A percentile compares a stretch with the other conserved stretches of the same genome.
These are phyloP conservation scores for Oryza australiensis DNA, from an alignment of 176 grass and related monocot species.

Conservation along the genomic window DNA sequence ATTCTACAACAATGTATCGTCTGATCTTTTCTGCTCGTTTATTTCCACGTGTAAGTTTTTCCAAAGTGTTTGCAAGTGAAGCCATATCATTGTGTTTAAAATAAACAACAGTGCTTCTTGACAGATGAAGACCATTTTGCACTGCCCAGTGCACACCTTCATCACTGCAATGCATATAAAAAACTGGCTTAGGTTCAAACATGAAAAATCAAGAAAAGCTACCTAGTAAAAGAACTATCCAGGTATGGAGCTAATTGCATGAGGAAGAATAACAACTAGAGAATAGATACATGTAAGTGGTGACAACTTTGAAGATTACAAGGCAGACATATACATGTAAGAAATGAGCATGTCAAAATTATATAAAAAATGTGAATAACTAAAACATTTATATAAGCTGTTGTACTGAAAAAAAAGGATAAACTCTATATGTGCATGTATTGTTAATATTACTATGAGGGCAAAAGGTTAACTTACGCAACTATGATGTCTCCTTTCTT, in stretches of 20 bases:
- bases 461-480: constrained; percentile 61
- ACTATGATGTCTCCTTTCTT: constrained; percentile 98
- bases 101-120: constrained; percentile 92
- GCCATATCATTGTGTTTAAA: constrained; percentile 99
- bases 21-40: constrained; percentile 78
- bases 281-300: not conserved
- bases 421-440: not conserved
- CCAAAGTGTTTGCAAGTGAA: constrained; percentile 77
- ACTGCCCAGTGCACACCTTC: constrained; percentile 96
- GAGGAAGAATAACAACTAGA: not conserved
- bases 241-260: not conserved
- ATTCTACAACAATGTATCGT: constrained; percentile 98
- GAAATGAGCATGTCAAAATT: not conserved
- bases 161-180: constrained; percentile 60
- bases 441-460: not conserved
- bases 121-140: constrained; percentile 89
- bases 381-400: not conserved
- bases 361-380: not conserved
- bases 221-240: constrained; percentile 13
- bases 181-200: not conserved
- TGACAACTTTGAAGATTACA: constrained; percentile 12
- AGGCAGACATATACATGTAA: constrained; percentile 18
- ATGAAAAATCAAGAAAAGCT: not conserved
- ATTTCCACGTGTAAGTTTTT: constrained; percentile 76
- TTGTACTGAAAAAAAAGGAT: not conserved